phyloP scores from a whole-genome alignment of 1,284 basidiomycete genomes.

The Anthracocystis setariae region DNA sequence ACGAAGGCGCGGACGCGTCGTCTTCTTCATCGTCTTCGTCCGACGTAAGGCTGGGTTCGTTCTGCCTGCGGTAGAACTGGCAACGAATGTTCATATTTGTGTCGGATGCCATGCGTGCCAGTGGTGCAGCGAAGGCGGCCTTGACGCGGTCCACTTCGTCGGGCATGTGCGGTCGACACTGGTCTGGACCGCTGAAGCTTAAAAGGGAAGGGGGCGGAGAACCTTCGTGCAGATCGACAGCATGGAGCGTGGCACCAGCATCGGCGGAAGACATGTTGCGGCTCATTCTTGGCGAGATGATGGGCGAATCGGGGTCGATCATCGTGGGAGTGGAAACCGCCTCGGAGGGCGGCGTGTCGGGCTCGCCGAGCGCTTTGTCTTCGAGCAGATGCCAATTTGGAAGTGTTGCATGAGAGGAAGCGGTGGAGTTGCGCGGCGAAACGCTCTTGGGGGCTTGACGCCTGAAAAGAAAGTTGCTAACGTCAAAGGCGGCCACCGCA shows the following conservation, averaged over 20 bases:
- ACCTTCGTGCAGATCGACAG: conserved; percentile 32
- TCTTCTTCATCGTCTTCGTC: conserved; percentile 14
- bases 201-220: conserved; percentile 30
- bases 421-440: conserved; percentile 24
- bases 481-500: conserved; percentile 37
- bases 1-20: background rate
- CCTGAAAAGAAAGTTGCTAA: conserved; percentile 34
- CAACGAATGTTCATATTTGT: conserved; percentile 37
- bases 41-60: conserved; percentile 3
- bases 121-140: conserved; percentile 17
- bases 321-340: conserved; percentile 16
- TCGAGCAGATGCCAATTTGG: conserved; percentile 23
- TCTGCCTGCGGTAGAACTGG: conserved; percentile 24
- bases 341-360: conserved; percentile 31
- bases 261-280: conserved; percentile 21
- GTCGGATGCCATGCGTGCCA: conserved; percentile 23
- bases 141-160: conserved; percentile 26
- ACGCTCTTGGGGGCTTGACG: conserved; percentile 5
- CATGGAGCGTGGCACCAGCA: background rate
- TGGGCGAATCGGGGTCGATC: conserved; percentile 28
- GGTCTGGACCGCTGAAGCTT: conserved; percentile 19
- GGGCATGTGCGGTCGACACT: conserved; percentile 26
- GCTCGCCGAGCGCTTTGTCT: conserved; percentile 9
- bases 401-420: conserved; percentile 9
- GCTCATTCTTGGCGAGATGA: conserved; percentile 32